Base-by-base conservation (phyloP, 352 stramenopile genomes). In the Thraustochytrium striatum region DNA sequence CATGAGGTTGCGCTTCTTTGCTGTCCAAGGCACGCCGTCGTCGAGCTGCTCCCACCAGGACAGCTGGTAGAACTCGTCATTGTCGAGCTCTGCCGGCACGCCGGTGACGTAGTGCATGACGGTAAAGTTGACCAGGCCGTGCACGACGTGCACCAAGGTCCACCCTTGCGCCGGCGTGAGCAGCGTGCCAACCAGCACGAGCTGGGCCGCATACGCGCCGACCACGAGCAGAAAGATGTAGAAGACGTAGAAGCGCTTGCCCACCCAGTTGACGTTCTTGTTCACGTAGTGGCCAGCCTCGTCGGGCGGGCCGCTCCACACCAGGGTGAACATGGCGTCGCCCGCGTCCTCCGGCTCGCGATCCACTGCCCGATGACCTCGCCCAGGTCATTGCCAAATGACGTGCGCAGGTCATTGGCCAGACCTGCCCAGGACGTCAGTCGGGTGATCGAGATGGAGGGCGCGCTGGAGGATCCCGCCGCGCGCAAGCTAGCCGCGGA, bases 251-350 rank as follows among this genome's bases (percentile, higher is more conserved):
- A 75, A 75, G 41, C 65, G 65, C 50, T 75, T 75, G n/a, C 65
- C 65, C n/a, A 75, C 65, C 65, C 65, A 75, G 30, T 75, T 75
- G 3, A 75, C 65, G 36, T 75, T 75, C 65, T 75, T 75, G 65
- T 75, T 75, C 32, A 75, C 52, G 52, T 75, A 75, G 65, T 75
- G 65, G 25, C 52, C 65, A 30, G 43, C 65, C 65, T 75, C 65
- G 25, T 75, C n/a, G n/a, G 65, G 65, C 47, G 39, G 44, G 30
- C 11, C 21, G 65, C 3, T 35, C 65, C 65, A 75, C 25, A 38
- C 43, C 43, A 75, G 9, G 44, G 21, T 35, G 50, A 75, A 75
- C 65, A 75, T 75, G 33, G 13, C n/a, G n/a, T n/a, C n/a, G n/a
- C n/a, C n/a, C n/a, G n/a, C n/a, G n/a, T n/a, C n/a, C n/a, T n/a